Conservation (phyloP, 768 basidiomycete genomes). For the Russula sp. region DNA sequence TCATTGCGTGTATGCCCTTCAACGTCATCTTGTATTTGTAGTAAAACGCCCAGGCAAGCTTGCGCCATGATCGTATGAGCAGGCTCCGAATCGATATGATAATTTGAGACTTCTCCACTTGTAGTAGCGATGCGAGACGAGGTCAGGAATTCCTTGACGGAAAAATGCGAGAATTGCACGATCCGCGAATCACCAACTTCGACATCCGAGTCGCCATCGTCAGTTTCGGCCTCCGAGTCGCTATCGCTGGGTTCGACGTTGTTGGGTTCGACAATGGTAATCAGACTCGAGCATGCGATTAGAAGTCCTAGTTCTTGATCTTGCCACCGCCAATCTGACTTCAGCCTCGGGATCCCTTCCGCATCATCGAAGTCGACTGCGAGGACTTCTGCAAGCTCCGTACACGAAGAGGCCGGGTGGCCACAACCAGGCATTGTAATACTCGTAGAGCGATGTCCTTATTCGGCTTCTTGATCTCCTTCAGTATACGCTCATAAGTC, state of each 20-base stretch:
- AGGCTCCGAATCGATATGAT: background rate
- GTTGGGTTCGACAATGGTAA: background rate
- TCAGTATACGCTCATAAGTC: conserved; percentile 1
- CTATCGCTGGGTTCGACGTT: too few relatives aligned
- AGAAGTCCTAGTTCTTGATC: background rate
- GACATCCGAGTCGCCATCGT: too few relatives aligned
- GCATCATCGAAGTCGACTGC: background rate
- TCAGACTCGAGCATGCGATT: background rate
- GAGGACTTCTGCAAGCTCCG: background rate
- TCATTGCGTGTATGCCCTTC: too few relatives aligned
- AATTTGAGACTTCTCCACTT: background rate
- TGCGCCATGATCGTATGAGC: background rate
- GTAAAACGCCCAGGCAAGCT: background rate
- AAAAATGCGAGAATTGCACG: background rate
- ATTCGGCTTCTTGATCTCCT: background rate
- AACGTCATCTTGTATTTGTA: background rate
- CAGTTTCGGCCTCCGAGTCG: too few relatives aligned
- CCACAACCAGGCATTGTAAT: background rate
- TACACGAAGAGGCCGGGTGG: conserved; percentile 1
- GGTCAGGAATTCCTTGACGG: background rate
- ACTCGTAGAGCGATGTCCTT: background rate
- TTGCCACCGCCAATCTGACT: background rate
- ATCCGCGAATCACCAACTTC: too few relatives aligned
- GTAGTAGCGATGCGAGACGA: background rate
- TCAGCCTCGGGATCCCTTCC: background rate